A percentile compares a stretch with the other conserved stretches of the same genome.
These are phyloP conservation scores for Omphalea diandra DNA, from an alignment of 441 rosid genomes.

Conservation along the genomic window DNA sequence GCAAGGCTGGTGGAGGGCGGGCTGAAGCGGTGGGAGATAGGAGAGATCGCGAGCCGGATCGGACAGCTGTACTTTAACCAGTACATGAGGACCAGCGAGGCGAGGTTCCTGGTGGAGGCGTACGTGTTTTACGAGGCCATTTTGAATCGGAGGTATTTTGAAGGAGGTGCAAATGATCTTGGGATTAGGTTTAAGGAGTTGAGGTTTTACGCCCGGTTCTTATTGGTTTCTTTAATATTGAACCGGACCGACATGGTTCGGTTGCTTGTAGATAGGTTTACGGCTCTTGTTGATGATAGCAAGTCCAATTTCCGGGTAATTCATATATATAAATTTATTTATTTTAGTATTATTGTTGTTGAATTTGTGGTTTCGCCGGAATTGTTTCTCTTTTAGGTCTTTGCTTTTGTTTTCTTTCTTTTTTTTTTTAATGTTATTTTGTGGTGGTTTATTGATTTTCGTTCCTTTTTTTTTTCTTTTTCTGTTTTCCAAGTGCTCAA, in stretches of 20 bases:
- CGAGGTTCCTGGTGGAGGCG: slow-evolving; percentile 76
- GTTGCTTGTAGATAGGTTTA: slow-evolving; percentile 52
- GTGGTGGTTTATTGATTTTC: background rate
- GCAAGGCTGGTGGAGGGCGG: slow-evolving; percentile 65
- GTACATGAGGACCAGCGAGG: slow-evolving; percentile 90
- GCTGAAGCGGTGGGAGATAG: slow-evolving; percentile 90
- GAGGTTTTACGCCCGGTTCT: slow-evolving; percentile 80
- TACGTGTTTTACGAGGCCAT: slow-evolving; percentile 93
- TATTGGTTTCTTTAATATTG: slow-evolving; percentile 72
- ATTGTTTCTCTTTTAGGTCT: too few species aligned
- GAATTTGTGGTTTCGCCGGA: too few species aligned
- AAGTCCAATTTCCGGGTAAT: slow-evolving; percentile 67
- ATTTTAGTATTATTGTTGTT: background rate
- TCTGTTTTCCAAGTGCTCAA: background rate
- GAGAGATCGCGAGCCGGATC: slow-evolving; percentile 98
- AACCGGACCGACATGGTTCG: slow-evolving; percentile 62
- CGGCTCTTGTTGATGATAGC: slow-evolving; percentile 64
- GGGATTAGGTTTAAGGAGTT: slow-evolving; percentile 78
- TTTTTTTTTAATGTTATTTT: too few species aligned
- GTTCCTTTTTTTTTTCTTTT: background rate
- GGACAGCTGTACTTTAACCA: slow-evolving; percentile 93
- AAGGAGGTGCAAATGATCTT: slow-evolving; percentile 56
- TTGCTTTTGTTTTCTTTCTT: too few species aligned
- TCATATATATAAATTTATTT: background rate
- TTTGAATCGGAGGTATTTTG: slow-evolving; percentile 68